A percentile compares a stretch with the other conserved stretches of the same genome.
phyloP scores from a whole-genome alignment of 352 stramenopile species.

The Globisporangium solare region DNA sequence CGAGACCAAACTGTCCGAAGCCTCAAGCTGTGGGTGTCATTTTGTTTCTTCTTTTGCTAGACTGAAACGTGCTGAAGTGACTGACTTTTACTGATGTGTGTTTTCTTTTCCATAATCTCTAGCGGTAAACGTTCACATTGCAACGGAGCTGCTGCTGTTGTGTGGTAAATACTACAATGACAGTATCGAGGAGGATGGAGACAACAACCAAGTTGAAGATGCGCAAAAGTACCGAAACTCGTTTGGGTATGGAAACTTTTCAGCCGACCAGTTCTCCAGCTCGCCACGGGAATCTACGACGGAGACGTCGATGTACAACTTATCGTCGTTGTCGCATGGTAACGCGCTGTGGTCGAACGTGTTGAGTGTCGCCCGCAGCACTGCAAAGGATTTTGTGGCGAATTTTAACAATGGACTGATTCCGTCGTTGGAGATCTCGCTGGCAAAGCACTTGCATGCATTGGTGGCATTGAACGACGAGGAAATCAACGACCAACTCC shows the following conservation, averaged over 20 bases:
- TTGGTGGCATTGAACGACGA: slow-evolving; percentile 66
- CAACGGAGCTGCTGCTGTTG: slow-evolving; percentile 60
- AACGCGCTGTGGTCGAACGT: slow-evolving; percentile 60
- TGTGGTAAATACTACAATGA: slow-evolving; percentile 59
- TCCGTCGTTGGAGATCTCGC: slow-evolving; percentile 73
- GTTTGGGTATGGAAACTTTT: slow-evolving; percentile 49
- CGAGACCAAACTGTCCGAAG: slow-evolving; percentile 37
- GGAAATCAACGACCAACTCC: slow-evolving; percentile 57
- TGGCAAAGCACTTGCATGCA: slow-evolving; percentile 81
- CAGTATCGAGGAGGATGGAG: slow-evolving; percentile 21
- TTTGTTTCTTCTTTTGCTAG: not conserved
- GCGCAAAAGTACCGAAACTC: slow-evolving; percentile 28
- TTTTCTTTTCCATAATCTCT: slow-evolving; percentile 1
- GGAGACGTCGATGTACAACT: slow-evolving; percentile 80
- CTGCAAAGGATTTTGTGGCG: slow-evolving; percentile 39
- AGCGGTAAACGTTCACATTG: slow-evolving; percentile 71
- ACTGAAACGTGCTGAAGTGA: not conserved
- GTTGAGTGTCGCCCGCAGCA: slow-evolving; percentile 35
- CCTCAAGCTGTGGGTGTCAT: slow-evolving; percentile 39
- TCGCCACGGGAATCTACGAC: slow-evolving; percentile 50
- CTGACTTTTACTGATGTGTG: not conserved
- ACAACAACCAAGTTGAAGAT: slow-evolving; percentile 32
- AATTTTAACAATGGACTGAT: slow-evolving; percentile 65
- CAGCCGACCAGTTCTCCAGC: slow-evolving; percentile 51
- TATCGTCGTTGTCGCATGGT: slow-evolving; percentile 50